Percentiles rank a stretch among this genome's conserved stretches.
Conservation (phyloP, 75 land plant species). For the Sequoiadendron giganteum region DNA sequence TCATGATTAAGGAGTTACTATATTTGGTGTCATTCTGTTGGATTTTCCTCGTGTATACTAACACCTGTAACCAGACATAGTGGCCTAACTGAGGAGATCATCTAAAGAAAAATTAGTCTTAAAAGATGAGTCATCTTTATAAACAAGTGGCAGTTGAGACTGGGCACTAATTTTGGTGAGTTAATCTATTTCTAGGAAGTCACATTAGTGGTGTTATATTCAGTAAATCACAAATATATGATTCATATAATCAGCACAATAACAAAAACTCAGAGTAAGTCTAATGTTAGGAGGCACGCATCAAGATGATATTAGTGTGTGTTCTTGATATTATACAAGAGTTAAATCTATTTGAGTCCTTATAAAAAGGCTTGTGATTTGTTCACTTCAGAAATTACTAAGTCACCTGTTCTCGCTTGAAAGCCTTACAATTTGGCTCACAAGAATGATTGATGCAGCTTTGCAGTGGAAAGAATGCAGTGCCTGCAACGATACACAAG, state of each 20-base stretch:
- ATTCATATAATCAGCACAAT: neutral
- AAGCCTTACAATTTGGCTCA: slow-evolving; percentile 89
- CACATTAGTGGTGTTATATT: neutral
- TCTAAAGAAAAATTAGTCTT: neutral
- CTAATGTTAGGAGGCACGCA: neutral
- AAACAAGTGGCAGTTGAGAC: neutral
- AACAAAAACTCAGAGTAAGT: neutral
- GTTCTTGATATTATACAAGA: neutral
- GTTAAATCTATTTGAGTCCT: neutral
- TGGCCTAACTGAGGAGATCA: neutral
- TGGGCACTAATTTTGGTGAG: neutral
- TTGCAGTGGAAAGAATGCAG: slow-evolving; percentile 87
- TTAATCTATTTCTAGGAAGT: neutral
- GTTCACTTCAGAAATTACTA: neutral
- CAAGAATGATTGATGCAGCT: slow-evolving; percentile 98
- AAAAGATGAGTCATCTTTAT: neutral
- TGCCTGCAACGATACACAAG: slow-evolving; percentile 42
- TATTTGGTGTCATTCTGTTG: neutral
- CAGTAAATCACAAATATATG: neutral
- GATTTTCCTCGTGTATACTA: neutral
- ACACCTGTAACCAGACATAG: neutral
- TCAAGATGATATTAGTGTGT: neutral
- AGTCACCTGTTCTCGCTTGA: slow-evolving; percentile 91
- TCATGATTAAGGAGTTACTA: neutral
- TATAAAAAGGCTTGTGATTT: neutral